Evolutionary conservation across 2,329 filamentous ascomycete genomes (phyloP).

Genomic region (Orbilia javanica): DNA sequence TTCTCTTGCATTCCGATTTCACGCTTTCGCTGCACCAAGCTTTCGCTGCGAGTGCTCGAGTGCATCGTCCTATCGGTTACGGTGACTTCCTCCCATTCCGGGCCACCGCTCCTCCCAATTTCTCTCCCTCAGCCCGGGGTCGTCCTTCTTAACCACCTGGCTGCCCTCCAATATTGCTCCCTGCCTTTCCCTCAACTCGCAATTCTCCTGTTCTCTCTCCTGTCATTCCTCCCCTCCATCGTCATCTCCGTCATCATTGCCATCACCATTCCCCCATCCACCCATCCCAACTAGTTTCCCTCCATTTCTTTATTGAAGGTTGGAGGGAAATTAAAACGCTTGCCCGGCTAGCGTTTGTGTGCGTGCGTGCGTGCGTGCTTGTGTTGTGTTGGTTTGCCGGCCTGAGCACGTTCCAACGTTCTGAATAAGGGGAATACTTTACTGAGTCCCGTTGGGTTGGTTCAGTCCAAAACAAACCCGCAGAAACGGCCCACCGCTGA

Average conservation of each 20-base stretch:
- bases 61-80: constrained; percentile 56
- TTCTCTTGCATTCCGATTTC: constrained; percentile 41
- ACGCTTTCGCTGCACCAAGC: constrained; percentile 53
- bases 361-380: constrained; percentile 9
- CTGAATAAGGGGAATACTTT: constrained; percentile 38
- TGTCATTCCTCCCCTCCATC: constrained; percentile 20
- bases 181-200: constrained; percentile 29
- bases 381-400: constrained; percentile 48
- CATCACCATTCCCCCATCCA: constrained; percentile 22
- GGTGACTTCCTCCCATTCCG: constrained; percentile 58
- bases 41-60: constrained; percentile 16
- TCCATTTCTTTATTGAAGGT: constrained; percentile 56
- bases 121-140: constrained; percentile 48
- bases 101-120: constrained; percentile 56
- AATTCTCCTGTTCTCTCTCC: constrained; percentile 19
- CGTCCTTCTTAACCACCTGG: constrained; percentile 50
- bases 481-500: constrained; percentile 38
- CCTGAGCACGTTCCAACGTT: constrained; percentile 51
- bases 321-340: constrained; percentile 42
- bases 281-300: constrained; percentile 25
- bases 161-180: constrained; percentile 35
- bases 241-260: constrained; percentile 8
- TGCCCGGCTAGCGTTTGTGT: constrained; percentile 11
- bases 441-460: constrained; percentile 31
- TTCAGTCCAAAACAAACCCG: constrained; percentile 47